These are phyloP conservation scores for Chondrostereum purpureum DNA, from an alignment of 1,284 basidiomycete genomes.

Conservation along the genomic window DNA sequence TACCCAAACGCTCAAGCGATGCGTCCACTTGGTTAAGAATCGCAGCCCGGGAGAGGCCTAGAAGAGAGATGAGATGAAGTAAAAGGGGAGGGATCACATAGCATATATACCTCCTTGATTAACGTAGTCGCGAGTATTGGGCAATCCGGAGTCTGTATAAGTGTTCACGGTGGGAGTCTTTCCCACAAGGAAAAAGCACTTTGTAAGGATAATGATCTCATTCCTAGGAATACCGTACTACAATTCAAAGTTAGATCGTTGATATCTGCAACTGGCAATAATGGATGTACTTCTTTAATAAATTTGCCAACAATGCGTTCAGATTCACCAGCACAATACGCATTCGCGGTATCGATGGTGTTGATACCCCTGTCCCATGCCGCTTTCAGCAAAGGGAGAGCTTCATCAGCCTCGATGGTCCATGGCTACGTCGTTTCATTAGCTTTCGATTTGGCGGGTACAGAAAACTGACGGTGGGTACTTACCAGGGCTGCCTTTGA, in stretches of 20 bases:
- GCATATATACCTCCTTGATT: conserved; percentile 26
- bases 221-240: conserved; percentile 39
- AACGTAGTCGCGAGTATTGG: conserved; percentile 21
- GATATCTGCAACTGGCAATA: not conserved
- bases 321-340: conserved; percentile 34
- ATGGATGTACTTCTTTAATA: conserved; percentile 27
- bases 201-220: conserved; percentile 29
- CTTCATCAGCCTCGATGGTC: conserved; percentile 33
- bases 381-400: conserved; percentile 23
- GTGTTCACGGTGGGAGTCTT: conserved; percentile 7
- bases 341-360: conserved; percentile 40
- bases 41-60: conserved; percentile 26
- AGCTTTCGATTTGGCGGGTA: not conserved
- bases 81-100: not conserved
- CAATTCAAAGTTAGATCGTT: not conserved
- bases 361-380: conserved; percentile 25
- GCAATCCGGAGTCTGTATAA: conserved; percentile 9
- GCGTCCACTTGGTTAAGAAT: conserved; percentile 31
- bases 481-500: not conserved
- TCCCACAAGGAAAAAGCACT: conserved; percentile 18
- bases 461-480: not conserved
- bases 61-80: not conserved
- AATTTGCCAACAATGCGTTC: conserved; percentile 37
- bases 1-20: conserved; percentile 24
- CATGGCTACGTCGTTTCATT: conserved; percentile 11